Conservation (phyloP, 2,329 filamentous ascomycete species). For the Mycosphaerella sp. region DNA sequence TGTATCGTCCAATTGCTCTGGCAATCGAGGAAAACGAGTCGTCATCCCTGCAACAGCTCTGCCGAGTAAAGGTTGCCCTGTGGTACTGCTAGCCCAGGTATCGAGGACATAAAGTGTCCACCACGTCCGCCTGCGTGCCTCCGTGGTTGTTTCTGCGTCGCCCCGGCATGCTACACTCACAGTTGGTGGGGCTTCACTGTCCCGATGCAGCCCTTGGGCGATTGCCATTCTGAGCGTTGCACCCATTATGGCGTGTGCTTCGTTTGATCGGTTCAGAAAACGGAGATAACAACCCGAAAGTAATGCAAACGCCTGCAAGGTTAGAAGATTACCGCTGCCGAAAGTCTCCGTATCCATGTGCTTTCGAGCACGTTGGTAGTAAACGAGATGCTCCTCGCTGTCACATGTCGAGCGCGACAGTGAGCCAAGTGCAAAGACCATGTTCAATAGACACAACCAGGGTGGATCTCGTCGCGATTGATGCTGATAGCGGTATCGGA, state of each 20-base stretch:
- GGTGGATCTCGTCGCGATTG: constrained; percentile 27
- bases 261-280: constrained; percentile 31
- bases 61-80: constrained; percentile 63
- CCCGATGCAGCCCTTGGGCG: constrained; percentile 30
- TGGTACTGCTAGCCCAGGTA: constrained; percentile 65
- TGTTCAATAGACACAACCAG: constrained; percentile 31
- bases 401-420: constrained; percentile 27
- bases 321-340: constrained; percentile 29
- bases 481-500: constrained; percentile 30
- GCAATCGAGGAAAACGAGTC: constrained; percentile 52
- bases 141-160: constrained; percentile 47
- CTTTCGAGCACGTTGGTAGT: constrained; percentile 29
- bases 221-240: constrained; percentile 32
- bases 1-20: constrained; percentile 31
- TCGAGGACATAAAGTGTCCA: constrained; percentile 70
- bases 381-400: constrained; percentile 27
- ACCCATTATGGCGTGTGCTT: constrained; percentile 32
- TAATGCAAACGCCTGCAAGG: constrained; percentile 30
- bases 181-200: constrained; percentile 35
- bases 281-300: constrained; percentile 32
- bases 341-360: constrained; percentile 29
- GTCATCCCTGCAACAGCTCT: constrained; percentile 63
- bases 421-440: constrained; percentile 30
- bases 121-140: constrained; percentile 63
- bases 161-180: constrained; percentile 35